phyloP scores from a whole-genome alignment of 1,284 basidiomycete genomes.

The Papiliotrema nemorosa region DNA sequence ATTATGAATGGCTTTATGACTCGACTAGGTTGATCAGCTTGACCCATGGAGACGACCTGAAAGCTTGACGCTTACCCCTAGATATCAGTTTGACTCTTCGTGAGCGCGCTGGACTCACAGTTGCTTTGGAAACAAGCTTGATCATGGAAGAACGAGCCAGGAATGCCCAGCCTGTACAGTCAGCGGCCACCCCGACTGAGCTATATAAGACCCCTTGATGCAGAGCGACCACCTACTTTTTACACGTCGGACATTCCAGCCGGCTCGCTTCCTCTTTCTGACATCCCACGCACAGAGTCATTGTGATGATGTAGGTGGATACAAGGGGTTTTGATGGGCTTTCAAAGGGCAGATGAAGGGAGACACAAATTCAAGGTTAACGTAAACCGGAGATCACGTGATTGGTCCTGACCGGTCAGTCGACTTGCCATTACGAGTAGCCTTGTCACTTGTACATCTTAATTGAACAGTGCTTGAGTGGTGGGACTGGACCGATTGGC shows the following conservation, averaged over 20 bases:
- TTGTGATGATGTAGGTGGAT: background rate
- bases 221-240: constrained; percentile 39
- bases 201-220: background rate
- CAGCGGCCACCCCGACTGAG: background rate
- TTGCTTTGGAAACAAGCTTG: constrained; percentile 51
- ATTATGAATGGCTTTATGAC: constrained; percentile 47
- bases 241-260: constrained; percentile 50
- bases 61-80: constrained; percentile 23
- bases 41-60: background rate
- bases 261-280: constrained; percentile 44
- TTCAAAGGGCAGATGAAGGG: no score
- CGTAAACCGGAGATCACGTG: no score
- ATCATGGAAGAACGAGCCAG: constrained; percentile 50
- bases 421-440: no score
- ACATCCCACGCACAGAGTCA: constrained; percentile 43
- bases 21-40: constrained; percentile 16
- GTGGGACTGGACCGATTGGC: no score
- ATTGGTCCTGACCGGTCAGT: no score
- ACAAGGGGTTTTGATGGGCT: background rate
- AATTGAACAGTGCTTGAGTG: no score
- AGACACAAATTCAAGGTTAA: no score
- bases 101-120: constrained; percentile 34
- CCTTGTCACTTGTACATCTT: no score
- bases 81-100: background rate
- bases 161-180: constrained; percentile 44